Evolutionary conservation across 192 early-diverging fungal genomes (phyloP).

Genomic region (Thamnidium elegans): DNA sequence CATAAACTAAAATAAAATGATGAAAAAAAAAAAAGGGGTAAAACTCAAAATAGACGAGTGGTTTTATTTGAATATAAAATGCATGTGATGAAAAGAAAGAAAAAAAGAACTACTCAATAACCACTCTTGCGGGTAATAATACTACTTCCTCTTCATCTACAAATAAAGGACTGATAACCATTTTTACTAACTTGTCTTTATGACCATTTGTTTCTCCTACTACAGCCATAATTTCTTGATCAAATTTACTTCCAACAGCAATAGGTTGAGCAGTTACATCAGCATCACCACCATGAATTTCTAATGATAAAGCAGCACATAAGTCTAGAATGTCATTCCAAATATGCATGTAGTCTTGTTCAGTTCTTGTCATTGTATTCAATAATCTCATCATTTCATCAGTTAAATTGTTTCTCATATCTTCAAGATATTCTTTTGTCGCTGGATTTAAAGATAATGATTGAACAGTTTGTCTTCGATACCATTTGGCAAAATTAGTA

Average conservation of each 20-base stretch:
- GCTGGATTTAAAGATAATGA: slow-evolving; percentile 35
- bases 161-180: slow-evolving; percentile 33
- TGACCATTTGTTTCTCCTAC: slow-evolving; percentile 13
- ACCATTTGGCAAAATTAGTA: slow-evolving; percentile 37
- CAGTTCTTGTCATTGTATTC: slow-evolving; percentile 3
- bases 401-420: slow-evolving; percentile 22
- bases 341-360: slow-evolving; percentile 1
- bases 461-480: slow-evolving; percentile 39
- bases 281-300: slow-evolving; percentile 35
- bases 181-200: slow-evolving; percentile 21
- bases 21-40: too few relatives aligned
- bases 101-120: slow-evolving; percentile 21
- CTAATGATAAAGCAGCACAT: slow-evolving; percentile 25
- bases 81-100: too few relatives aligned
- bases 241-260: slow-evolving; percentile 23
- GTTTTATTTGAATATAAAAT: too few relatives aligned
- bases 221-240: slow-evolving; percentile 35
- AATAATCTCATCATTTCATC: slow-evolving; percentile 4
- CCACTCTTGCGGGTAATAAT: slow-evolving; percentile 28
- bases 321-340: slow-evolving; percentile 28
- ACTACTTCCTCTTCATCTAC: slow-evolving; percentile 36
- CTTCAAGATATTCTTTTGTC: slow-evolving; percentile 36
- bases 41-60: too few relatives aligned
- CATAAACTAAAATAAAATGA: too few relatives aligned
- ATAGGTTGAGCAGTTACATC: slow-evolving; percentile 36